Percentiles rank a stretch among this genome's conserved stretches.
phyloP scores from a whole-genome alignment of 352 stramenopile species.

The Phytophthora multivora region DNA sequence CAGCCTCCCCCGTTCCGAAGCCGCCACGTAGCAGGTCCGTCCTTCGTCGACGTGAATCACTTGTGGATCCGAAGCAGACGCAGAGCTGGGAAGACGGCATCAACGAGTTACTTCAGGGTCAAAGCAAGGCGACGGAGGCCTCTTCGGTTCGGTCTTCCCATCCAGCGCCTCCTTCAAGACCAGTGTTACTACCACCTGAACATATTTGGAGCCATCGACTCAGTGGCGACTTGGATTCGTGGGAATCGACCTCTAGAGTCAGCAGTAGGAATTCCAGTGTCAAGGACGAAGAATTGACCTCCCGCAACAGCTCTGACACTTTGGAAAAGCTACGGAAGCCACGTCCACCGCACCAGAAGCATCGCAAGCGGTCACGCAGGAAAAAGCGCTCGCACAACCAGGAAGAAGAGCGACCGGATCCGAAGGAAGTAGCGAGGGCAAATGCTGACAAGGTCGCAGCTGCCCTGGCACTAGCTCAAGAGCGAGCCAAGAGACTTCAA shows the following conservation, averaged over 20 bases:
- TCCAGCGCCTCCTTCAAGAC: background rate
- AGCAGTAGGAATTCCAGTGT: slow-evolving; percentile 7
- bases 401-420: slow-evolving; percentile 17
- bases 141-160: slow-evolving; percentile 1
- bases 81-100: slow-evolving; percentile 9
- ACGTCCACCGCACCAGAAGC: slow-evolving; percentile 31
- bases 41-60: slow-evolving; percentile 24
- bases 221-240: slow-evolving; percentile 15
- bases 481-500: slow-evolving; percentile 40
- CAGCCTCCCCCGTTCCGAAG: background rate
- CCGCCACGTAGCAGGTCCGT: slow-evolving; percentile 22
- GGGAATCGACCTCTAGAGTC: slow-evolving; percentile 5
- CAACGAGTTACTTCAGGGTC: slow-evolving; percentile 11
- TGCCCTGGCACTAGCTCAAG: slow-evolving; percentile 41
- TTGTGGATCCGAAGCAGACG: slow-evolving; percentile 1
- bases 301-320: slow-evolving; percentile 4
- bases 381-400: slow-evolving; percentile 32
- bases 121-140: slow-evolving; percentile 2
- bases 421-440: slow-evolving; percentile 15
- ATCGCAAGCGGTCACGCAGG: slow-evolving; percentile 24
- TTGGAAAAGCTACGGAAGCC: slow-evolving; percentile 22
- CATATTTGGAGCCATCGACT: slow-evolving; percentile 7
- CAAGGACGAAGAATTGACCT: slow-evolving; percentile 12
- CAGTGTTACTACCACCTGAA: background rate
- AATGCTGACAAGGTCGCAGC: slow-evolving; percentile 44